Evolutionary conservation across 1,139 yeast species (phyloP).

Genomic region (Geotrichum aggregatum): DNA sequence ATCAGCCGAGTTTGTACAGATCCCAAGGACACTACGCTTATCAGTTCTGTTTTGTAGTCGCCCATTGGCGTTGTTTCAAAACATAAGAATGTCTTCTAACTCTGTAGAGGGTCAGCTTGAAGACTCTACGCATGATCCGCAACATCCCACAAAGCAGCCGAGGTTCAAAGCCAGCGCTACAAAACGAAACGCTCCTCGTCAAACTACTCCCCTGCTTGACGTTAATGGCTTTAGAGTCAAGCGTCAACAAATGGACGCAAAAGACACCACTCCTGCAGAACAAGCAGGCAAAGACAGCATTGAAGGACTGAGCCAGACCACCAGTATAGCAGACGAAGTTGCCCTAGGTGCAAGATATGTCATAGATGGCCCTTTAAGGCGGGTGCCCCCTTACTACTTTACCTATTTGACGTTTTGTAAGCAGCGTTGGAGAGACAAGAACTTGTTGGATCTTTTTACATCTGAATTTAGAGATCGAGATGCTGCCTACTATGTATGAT

Average conservation of each 20-base stretch:
- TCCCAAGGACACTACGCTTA: too few relatives aligned
- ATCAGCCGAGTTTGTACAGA: too few relatives aligned
- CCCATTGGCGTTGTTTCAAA: too few relatives aligned
- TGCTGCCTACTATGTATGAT: slow-evolving; percentile 53
- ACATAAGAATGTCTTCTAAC: too few relatives aligned
- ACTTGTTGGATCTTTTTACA: slow-evolving; percentile 71
- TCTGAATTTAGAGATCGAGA: slow-evolving; percentile 82
- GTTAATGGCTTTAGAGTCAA: slow-evolving; percentile 32
- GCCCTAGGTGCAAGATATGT: slow-evolving; percentile 41
- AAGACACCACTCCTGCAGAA: slow-evolving; percentile 22
- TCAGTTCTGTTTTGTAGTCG: too few relatives aligned
- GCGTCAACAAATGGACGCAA: slow-evolving; percentile 28
- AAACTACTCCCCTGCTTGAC: slow-evolving; percentile 24
- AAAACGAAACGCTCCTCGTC: slow-evolving; percentile 11
- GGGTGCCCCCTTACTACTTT: slow-evolving; percentile 80
- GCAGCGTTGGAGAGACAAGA: slow-evolving; percentile 75
- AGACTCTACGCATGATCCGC: too few relatives aligned
- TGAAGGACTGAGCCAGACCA: slow-evolving; percentile 16
- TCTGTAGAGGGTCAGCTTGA: too few relatives aligned
- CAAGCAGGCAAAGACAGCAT: slow-evolving; percentile 5
- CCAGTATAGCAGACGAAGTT: slow-evolving; percentile 36
- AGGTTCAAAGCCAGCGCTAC: slow-evolving; percentile 5
- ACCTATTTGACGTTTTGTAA: slow-evolving; percentile 91
- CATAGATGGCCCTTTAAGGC: slow-evolving; percentile 47
- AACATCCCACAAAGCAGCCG: neutral